phyloP scores from a whole-genome alignment of 495 filamentous ascomycete species.

The Staphylotrichum tortipilum region DNA sequence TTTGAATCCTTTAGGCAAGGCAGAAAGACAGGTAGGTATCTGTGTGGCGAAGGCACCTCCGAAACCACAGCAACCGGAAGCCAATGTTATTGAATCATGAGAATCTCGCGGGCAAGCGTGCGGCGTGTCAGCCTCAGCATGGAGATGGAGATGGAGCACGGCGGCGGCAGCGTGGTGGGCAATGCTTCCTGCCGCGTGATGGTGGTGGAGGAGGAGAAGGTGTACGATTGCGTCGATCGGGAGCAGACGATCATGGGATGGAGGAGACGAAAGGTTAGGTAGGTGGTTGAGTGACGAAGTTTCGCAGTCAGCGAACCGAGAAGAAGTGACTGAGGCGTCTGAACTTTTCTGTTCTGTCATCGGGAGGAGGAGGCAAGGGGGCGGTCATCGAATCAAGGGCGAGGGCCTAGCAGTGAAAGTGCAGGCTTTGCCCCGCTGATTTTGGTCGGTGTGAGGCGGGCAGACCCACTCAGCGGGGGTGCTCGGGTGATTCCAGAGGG shows the following conservation, averaged over 20 bases:
- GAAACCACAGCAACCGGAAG: background rate
- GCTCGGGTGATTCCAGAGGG: background rate
- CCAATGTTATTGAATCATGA: slow-evolving; percentile 46
- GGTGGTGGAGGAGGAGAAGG: too few relatives aligned
- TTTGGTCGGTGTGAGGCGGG: background rate
- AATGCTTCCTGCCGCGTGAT: background rate
- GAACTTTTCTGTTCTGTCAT: too few relatives aligned
- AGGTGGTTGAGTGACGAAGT: background rate
- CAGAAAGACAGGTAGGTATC: too few relatives aligned
- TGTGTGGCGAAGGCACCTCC: background rate
- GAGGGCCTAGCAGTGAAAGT: too few relatives aligned
- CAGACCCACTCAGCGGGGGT: background rate
- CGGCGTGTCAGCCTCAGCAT: background rate
- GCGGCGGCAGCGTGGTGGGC: too few relatives aligned
- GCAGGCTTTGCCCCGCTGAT: background rate
- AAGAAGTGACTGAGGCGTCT: too few relatives aligned
- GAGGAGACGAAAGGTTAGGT: background rate
- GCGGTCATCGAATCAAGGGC: too few relatives aligned
- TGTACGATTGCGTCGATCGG: background rate
- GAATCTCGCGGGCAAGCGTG: background rate
- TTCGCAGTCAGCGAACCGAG: too few relatives aligned
- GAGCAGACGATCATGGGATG: background rate
- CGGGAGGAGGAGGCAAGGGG: too few relatives aligned
- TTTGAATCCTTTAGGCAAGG: too few relatives aligned
- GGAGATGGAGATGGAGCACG: too few relatives aligned